phyloP scores from a whole-genome alignment of 2,329 filamentous ascomycete genomes.

The Graphium sp. region DNA sequence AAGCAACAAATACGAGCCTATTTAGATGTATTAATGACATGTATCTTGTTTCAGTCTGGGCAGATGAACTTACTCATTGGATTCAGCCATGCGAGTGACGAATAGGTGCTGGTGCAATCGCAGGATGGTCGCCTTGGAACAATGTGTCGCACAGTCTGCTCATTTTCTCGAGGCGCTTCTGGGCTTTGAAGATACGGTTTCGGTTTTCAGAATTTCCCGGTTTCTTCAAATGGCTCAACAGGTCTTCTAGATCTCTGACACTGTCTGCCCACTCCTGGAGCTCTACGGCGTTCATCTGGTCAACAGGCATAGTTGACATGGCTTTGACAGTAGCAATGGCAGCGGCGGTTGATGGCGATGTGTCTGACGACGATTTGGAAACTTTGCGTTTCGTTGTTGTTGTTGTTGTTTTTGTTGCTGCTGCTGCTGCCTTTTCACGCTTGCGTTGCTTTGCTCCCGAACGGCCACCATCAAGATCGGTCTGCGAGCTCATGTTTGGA shows the following conservation, averaged over 20 bases:
- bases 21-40: too few relatives aligned
- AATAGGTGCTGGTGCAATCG: not conserved
- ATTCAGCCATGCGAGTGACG: slow-evolving; percentile 2
- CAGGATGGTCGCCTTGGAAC: too few relatives aligned
- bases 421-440: slow-evolving; percentile 35
- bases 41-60: too few relatives aligned
- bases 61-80: not conserved
- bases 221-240: slow-evolving; percentile 31
- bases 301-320: too few relatives aligned
- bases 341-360: slow-evolving; percentile 1
- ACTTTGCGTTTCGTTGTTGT: slow-evolving; percentile 4
- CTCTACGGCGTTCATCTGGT: slow-evolving; percentile 12
- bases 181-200: slow-evolving; percentile 32
- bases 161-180: slow-evolving; percentile 33
- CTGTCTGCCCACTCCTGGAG: slow-evolving; percentile 39
- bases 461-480: slow-evolving; percentile 8
- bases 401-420: slow-evolving; percentile 6
- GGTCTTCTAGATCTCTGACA: slow-evolving; percentile 43
- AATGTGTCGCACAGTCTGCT: too few relatives aligned
- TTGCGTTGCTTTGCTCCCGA: slow-evolving; percentile 26
- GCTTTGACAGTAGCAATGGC: slow-evolving; percentile 6
- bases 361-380: slow-evolving; percentile 9
- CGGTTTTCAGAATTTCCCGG: slow-evolving; percentile 35
- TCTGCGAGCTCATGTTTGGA: slow-evolving; percentile 4
- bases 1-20: too few relatives aligned